Base-by-base conservation (phyloP, 192 early-diverging fungal species). In the Phycomyces blakesleeanus region DNA sequence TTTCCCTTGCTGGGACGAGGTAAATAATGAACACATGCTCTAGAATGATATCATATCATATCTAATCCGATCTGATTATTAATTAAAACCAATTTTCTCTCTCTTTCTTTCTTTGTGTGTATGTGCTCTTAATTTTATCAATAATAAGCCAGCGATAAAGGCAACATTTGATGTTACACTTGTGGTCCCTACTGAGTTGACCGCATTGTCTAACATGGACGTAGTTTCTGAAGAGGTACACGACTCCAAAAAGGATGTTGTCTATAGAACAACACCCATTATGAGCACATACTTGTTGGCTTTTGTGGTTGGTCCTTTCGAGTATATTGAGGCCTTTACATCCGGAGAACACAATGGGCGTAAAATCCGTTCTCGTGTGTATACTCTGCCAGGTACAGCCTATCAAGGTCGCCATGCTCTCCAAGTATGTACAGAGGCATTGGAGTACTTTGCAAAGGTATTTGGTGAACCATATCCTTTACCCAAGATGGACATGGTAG, bases 271-370 rank as follows among this genome's bases (percentile, higher is more conserved):
- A n/a, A 96, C 96, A 2, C 96, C 96, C 6, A 74, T 94, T 57
- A 97, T 98, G 95, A 89, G 86, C 57, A 95, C 96, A 5, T 98
- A 97, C 70, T 79, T 91, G 12, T 69, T 98, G n/a, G 96, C 96
- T 0, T 93, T 94, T 68, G 85, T 89, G 59, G 88, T 96, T 37
- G 96, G 93, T 57, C 91, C 93, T 50, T 87, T 96, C 51, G 96
- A 94, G 57, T 96, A 90, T 69, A 85, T 98, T 68, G 96, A 98
- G 76, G 81, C 82, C 34, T 59, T 70, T 14, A 88, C 93, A 51
- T 77, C 78, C 47, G 89, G 87, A 58, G 79, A 77, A 54, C 73
- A 76, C 54, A 86, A 87, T 64, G 84, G 86, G 24, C 75, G 86
- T 54, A 88, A 92, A 8, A 81, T 97, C 55, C 80, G 77, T 8